Conservation (phyloP, 768 basidiomycete species). For the Jaapia argillacea region DNA sequence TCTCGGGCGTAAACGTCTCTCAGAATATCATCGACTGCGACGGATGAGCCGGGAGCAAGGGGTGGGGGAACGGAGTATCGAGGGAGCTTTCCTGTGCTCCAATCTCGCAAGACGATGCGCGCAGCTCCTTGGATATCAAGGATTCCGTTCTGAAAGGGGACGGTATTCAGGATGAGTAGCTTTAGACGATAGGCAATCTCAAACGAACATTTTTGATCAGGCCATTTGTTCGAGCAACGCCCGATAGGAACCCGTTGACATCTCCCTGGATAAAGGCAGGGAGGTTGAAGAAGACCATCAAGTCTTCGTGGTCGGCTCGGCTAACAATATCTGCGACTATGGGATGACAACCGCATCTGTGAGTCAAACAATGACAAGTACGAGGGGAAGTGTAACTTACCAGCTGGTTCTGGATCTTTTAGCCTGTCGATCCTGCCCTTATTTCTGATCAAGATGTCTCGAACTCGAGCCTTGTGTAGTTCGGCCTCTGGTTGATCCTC, state of each 20-base stretch:
- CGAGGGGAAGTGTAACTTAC: slow-evolving; percentile 30
- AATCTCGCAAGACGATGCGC: slow-evolving; percentile 75
- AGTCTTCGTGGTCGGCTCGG: slow-evolving; percentile 64
- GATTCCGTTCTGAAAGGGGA: slow-evolving; percentile 68
- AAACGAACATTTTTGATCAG: slow-evolving; percentile 65
- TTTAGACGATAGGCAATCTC: too few relatives aligned
- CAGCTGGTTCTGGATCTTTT: slow-evolving; percentile 65
- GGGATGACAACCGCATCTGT: slow-evolving; percentile 10
- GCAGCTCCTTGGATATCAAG: slow-evolving; percentile 68
- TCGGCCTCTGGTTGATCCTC: slow-evolving; percentile 29
- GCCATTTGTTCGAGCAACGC: slow-evolving; percentile 64
- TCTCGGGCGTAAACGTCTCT: slow-evolving; percentile 34
- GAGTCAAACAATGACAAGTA: slow-evolving; percentile 1
- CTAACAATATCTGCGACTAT: slow-evolving; percentile 61
- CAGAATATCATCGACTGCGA: slow-evolving; percentile 11
- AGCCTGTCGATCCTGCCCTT: slow-evolving; percentile 77
- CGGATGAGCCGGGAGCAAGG: slow-evolving; percentile 1
- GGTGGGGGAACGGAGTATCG: slow-evolving; percentile 56
- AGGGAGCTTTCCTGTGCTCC: slow-evolving; percentile 65
- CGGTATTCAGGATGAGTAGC: too few relatives aligned
- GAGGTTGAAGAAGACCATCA: slow-evolving; percentile 82
- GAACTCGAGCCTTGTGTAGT: slow-evolving; percentile 33
- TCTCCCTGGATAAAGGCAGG: slow-evolving; percentile 71
- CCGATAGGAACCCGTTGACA: slow-evolving; percentile 60
- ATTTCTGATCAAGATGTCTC: slow-evolving; percentile 71